A percentile compares a stretch with the other conserved stretches of the same genome.
Evolutionary conservation across 2,329 filamentous ascomycete species (phyloP).

Genomic region (Aspergillus ustus): DNA sequence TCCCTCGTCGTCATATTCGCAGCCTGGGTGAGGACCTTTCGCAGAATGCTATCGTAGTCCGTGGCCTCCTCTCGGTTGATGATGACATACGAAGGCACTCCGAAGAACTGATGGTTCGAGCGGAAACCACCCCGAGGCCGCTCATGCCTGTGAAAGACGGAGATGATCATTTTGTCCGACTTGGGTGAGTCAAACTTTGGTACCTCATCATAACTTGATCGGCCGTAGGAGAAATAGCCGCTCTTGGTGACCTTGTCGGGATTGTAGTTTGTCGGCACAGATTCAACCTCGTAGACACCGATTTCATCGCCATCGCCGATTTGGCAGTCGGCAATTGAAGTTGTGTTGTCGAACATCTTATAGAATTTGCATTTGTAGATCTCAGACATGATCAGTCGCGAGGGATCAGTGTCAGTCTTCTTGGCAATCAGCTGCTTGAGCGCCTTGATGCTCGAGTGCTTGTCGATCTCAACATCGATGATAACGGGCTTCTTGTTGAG

Average conservation of each 20-base stretch:
- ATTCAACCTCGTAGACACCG: constrained; percentile 77
- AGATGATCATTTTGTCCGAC: constrained; percentile 52
- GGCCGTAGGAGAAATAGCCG: constrained; percentile 34
- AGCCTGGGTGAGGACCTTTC: constrained; percentile 78
- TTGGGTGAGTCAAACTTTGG: constrained; percentile 48
- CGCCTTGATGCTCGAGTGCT: constrained; percentile 63
- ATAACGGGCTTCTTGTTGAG: constrained; percentile 71
- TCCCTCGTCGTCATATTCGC: constrained; percentile 75
- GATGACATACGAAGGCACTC: constrained; percentile 66
- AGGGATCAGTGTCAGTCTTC: constrained; percentile 56
- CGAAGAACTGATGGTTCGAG: constrained; percentile 42
- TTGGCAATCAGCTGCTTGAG: constrained; percentile 58
- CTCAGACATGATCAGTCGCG: constrained; percentile 77
- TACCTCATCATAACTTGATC: constrained; percentile 45
- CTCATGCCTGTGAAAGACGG: constrained; percentile 51
- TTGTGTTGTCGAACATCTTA: constrained; percentile 76
- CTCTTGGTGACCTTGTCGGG: constrained; percentile 55
- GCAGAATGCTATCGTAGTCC: constrained; percentile 72
- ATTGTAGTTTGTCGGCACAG: constrained; percentile 77
- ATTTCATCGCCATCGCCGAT: constrained; percentile 68
- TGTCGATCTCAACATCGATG: constrained; percentile 77
- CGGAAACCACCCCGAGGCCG: constrained; percentile 32
- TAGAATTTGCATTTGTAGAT: constrained; percentile 85
- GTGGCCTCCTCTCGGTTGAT: constrained; percentile 73
- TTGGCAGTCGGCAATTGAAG: constrained; percentile 69